Base-by-base conservation (phyloP, 306 rosid genomes). In the Casuarina glauca region DNA sequence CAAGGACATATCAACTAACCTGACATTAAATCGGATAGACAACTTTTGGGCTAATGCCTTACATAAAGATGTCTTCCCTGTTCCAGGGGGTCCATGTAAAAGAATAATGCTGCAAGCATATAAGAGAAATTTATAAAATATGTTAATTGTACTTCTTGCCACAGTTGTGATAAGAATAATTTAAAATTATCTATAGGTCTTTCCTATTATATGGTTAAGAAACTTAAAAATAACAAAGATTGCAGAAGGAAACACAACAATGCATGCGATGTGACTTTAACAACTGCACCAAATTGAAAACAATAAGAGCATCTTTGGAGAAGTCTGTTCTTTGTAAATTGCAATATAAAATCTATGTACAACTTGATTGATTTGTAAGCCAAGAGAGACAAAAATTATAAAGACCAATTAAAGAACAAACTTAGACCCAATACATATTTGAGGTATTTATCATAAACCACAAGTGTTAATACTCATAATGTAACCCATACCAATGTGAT, bases 51-150 rank as follows among this genome's bases (percentile, higher is more conserved):
- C 96, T 81, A 96, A 80, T 61, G 99, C 98, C 86, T 96, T 96
- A 68, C 99, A 96, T 82, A 96, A 88, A 72, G 98, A 93, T 43
- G 99, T 96, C 86, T 96, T 96, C 69, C 98, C 99, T 32, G 98
- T 96, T 62, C 98, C 98, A 26, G 96, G 99, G 53, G 99, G 99
- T 81, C 98, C 99, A 76, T 96, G 99, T 73, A 96, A 85, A 76
- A 96, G 90, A 76, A 96, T 80, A 78, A 93, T 90, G 81, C 99
- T 96, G 89, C 82, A 74, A 79, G 76, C 76, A 70, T 72, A 46
- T 52, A 43, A 43, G 49, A 51, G 69, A 71, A 62, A 62, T 48
- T 48, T 53, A 52, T 49, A 57, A 70, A 76, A 79, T 43, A 36
- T 53, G 73, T 75, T 76, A 78, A 75, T 66, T 41, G 26, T 66